Base-by-base conservation (phyloP, 2,329 filamentous ascomycete genomes). In the Neofusicoccum parvum region DNA sequence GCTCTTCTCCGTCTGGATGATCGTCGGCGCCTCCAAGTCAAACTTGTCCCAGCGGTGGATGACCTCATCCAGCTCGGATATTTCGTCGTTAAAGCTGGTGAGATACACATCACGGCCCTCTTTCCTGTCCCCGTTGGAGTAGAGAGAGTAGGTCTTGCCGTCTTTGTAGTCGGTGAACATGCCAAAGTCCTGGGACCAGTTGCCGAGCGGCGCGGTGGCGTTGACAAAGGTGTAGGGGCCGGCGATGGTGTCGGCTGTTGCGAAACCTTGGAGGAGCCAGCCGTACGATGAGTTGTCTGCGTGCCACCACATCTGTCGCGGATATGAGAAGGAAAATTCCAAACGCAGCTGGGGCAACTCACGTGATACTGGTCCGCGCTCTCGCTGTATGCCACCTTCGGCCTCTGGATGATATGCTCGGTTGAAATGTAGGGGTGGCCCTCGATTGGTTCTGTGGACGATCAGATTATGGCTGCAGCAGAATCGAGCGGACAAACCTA, bases 121-220 rank as follows among this genome's bases (percentile, higher is more conserved):
- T 2, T 72, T 75, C 0, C 80, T 75, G 67, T 88, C 86, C 1
- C 86, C 86, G 51, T 88, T 88, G 1, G 85, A 87, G 74, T 87
- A 88, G 1, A 88, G 76, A 0, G 85, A 80, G 66, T 88, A 88
- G 0, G 83, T 81, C 0, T 80, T 79, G 11, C 85, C 84, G 48
- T 86, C 81, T 65, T 86, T 87, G 73, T 85, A 85, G 69, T 88
- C 86, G 3, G 83, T 85, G 67, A 88, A 88, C 23, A 87, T 77
- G 10, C 86, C 86, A 51, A 87, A 88, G 64, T 88, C 86, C 68
- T 88, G 86, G 0, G 84, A 87, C 86, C 86, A 88, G 72, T 88
- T 88, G 1, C 86, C 86, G 0, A 88, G 80, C 0, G 86, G 86
- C 0, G 81, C 76, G 0, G 81, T 83, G 0, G 84, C 86, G 46